Percentiles rank a stretch among this genome's conserved stretches.
Conservation (phyloP, 768 basidiomycete genomes). For the Auriscalpium orientale region DNA sequence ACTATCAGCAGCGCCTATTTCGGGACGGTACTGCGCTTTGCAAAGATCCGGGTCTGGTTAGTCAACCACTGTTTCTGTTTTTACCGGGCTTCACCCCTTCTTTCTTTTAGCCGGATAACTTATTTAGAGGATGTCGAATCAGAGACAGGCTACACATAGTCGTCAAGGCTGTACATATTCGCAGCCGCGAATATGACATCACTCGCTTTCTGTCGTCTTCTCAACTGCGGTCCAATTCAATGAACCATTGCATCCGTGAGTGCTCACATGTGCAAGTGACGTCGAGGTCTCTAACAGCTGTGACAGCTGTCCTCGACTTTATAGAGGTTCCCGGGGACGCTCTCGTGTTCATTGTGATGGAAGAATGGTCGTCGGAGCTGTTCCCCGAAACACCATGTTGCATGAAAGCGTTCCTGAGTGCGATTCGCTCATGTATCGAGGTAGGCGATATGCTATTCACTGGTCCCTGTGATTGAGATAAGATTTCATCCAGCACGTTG, state of each 20-base stretch:
- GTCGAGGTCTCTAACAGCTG: not conserved
- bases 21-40: constrained; percentile 54
- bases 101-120: constrained; percentile 49
- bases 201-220: constrained; percentile 49
- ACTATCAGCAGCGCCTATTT: constrained; percentile 25
- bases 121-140: constrained; percentile 59
- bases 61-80: constrained; percentile 19
- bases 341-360: constrained; percentile 69
- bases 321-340: constrained; percentile 45
- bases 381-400: constrained; percentile 44
- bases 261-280: not conserved
- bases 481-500: constrained; percentile 41
- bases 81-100: not conserved
- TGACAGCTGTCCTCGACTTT: constrained; percentile 55
- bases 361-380: constrained; percentile 68
- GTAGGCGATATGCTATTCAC: constrained; percentile 25
- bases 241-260: constrained; percentile 73
- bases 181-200: constrained; percentile 56
- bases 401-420: constrained; percentile 44
- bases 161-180: constrained; percentile 59
- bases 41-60: constrained; percentile 63
- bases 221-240: constrained; percentile 46
- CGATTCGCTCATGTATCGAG: constrained; percentile 63
- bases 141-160: constrained; percentile 47
- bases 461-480: not conserved